Evolutionary conservation across 345 rosid species (phyloP).

Genomic region (Raphanus raphanistrum): DNA sequence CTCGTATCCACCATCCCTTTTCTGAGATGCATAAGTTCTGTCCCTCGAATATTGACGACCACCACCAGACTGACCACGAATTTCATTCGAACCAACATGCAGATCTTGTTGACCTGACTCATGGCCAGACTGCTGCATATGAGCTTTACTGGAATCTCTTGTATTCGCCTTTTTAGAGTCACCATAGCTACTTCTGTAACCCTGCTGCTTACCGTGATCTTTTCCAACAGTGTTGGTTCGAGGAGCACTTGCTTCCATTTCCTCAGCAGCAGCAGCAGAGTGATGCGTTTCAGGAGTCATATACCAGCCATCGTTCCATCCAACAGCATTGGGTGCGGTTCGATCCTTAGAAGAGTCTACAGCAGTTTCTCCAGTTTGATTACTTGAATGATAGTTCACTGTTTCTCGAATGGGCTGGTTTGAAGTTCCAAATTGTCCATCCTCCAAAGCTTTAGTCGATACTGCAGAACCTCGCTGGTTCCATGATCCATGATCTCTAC

Average conservation of each 20-base stretch:
- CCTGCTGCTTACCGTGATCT: slow-evolving; percentile 63
- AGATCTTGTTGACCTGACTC: slow-evolving; percentile 48
- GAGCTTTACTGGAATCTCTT: slow-evolving; percentile 45
- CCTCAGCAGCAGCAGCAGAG: slow-evolving; percentile 38
- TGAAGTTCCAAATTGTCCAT: slow-evolving; percentile 39
- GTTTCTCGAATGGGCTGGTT: slow-evolving; percentile 44
- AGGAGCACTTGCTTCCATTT: slow-evolving; percentile 36
- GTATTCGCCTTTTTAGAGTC: slow-evolving; percentile 54
- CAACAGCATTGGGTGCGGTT: slow-evolving; percentile 44
- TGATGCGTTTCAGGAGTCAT: slow-evolving; percentile 51
- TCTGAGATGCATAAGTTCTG: slow-evolving; percentile 45
- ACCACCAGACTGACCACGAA: slow-evolving; percentile 47
- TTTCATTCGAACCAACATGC: slow-evolving; percentile 56
- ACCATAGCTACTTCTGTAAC: slow-evolving; percentile 46
- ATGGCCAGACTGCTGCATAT: slow-evolving; percentile 42
- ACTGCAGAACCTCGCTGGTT: slow-evolving; percentile 39
- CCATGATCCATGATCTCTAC: slow-evolving; percentile 31
- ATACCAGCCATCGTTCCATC: slow-evolving; percentile 57
- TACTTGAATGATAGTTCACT: slow-evolving; percentile 45
- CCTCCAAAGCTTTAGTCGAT: slow-evolving; percentile 42
- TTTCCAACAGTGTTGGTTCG: slow-evolving; percentile 41
- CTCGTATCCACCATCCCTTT: slow-evolving; percentile 46
- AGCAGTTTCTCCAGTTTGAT: slow-evolving; percentile 44
- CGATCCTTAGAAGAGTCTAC: slow-evolving; percentile 47
- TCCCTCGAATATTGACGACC: slow-evolving; percentile 42